A percentile compares a stretch with the other conserved stretches of the same genome.
Evolutionary conservation across 768 basidiomycete genomes (phyloP).

Genomic region (Macrolepiota albuminosa): DNA sequence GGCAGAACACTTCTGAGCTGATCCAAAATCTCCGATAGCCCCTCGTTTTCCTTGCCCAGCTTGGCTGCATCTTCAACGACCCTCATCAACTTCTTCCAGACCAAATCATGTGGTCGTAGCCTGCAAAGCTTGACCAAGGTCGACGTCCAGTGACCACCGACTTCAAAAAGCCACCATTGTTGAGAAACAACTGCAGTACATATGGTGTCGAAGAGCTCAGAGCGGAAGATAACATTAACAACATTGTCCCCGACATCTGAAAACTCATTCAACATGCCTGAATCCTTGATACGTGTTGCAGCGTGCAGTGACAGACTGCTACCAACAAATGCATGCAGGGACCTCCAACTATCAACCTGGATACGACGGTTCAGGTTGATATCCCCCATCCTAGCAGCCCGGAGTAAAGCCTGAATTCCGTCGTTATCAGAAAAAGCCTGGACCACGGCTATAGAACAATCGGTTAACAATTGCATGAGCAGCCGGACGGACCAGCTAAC

Average conservation of each 20-base stretch:
- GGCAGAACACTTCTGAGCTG: conserved; percentile 16
- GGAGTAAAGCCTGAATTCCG: conserved; percentile 30
- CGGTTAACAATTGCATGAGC: conserved; percentile 25
- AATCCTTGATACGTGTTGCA: not conserved
- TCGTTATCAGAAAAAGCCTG: conserved; percentile 27
- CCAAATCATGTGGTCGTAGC: conserved; percentile 25
- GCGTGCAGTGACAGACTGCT: conserved; percentile 20
- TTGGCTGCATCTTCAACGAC: conserved; percentile 19
- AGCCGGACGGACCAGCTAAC: conserved; percentile 30
- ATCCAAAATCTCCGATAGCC: conserved; percentile 19
- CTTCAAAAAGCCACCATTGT: conserved; percentile 35
- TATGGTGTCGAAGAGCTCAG: conserved; percentile 34
- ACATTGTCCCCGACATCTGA: not conserved
- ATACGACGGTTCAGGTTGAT: conserved; percentile 30
- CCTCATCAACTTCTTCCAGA: conserved; percentile 28
- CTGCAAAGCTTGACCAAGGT: conserved; percentile 29
- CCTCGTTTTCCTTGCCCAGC: conserved; percentile 18
- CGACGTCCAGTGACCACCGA: conserved; percentile 31
- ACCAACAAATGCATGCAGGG: conserved; percentile 30
- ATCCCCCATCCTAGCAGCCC: conserved; percentile 27
- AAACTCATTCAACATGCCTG: too few relatives aligned
- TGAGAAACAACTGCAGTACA: conserved; percentile 24
- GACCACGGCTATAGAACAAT: conserved; percentile 21
- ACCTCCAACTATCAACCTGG: conserved; percentile 35
- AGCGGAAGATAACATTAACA: conserved; percentile 28